Evolutionary conservation across 768 basidiomycete genomes (phyloP), one percentile per base, ranked within the genome.

Genomic region (Suillus subaureus): DNA sequence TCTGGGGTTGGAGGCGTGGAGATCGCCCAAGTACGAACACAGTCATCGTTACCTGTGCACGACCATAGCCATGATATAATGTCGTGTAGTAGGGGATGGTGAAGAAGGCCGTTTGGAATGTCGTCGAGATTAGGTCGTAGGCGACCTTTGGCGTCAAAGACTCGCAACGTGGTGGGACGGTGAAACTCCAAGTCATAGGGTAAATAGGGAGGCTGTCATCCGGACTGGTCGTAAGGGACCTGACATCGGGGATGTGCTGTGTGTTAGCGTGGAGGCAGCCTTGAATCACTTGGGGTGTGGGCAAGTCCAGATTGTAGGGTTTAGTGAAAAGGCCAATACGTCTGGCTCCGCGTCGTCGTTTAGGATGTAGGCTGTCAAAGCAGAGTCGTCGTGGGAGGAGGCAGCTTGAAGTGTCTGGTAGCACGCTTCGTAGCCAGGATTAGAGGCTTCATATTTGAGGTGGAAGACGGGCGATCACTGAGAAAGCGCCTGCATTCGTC

Each of bases 21-120:
- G 23, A 89, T 79, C 0, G 87, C 88, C 87, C 87, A 89, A 4
- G 87, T 89, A 13, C 87, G 84, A 15, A 89, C 82, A 58, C 85
- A 82, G 68, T 89, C 86, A 71, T 89, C 87, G 69, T 87, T 87
- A 21, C 85, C 75, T 42, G 47, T 49, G 23, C 23, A n/a, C 23
- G 47, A 49, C 47, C 47, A 49, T 49, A 11, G 18, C 18, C 18
- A 16, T 43, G 18, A 43, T 21, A 43, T 21, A 21, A 43, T n/a
- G 15, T 3, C 49, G 26, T 15, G 6, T 51, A 15, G 49, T 7
- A 26, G 23, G 47, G 23, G 26, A 26, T 15, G 8, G 26, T 8
- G 15, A 26, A 49, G 49, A 26, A 9, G 26, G 13, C 15, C 26
- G 49, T 4, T 15, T 16, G 28, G 51, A 8, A 3, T 28, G 49